Base-by-base conservation (phyloP, 2,329 filamentous ascomycete genomes). In the Penicillium sp. region DNA sequence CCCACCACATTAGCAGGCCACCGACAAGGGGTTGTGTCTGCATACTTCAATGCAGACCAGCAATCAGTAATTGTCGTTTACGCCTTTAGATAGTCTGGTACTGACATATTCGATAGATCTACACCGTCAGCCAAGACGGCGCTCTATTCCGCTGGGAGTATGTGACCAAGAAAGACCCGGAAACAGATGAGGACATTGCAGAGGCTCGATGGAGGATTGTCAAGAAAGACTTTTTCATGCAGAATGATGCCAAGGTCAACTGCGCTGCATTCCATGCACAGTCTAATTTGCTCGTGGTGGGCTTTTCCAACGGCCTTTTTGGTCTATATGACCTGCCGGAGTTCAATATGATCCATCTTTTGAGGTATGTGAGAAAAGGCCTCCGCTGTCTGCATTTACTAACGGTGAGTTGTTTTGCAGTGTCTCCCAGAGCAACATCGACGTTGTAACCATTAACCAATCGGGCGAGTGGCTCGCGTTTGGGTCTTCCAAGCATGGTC, bases 401-500 rank as follows among this genome's bases (percentile, higher is more conserved):
- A 26, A 37, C 39, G 52, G 26, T 48, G 11, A 6, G 65, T 78
- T 2, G 13, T 4, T n/a, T 22, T 12, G 9, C 41, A 95, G 88
- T 67, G 94, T 98, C 55, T 95, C 92, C 0, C 89, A 96, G 63
- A 95, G 92, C 55, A 85, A 93, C 51, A 95, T 98, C 45, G 90
- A 96, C 59, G 88, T 85, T 55, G 86, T 96, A 39, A 86, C 88
- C 0, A 87, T 95, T 58, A 98, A 96, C 68, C 84, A 85, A 61
- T 85, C 83, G 20, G 92, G 92, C 35, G 90, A 96, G 68, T 98
- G 92, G 92, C 71, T 98, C 14, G 93, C 93, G 0, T 95, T 98
- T 62, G 92, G 90, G 10, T 92, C 93, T 0, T 94, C 92, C 2
- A 93, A 93, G 55, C 75, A 95, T 4, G 93, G 93, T 0, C 92